Percentiles rank a stretch among this genome's conserved stretches.
phyloP scores from a whole-genome alignment of 495 filamentous ascomycete genomes.

The Xylaria bambusicola region DNA sequence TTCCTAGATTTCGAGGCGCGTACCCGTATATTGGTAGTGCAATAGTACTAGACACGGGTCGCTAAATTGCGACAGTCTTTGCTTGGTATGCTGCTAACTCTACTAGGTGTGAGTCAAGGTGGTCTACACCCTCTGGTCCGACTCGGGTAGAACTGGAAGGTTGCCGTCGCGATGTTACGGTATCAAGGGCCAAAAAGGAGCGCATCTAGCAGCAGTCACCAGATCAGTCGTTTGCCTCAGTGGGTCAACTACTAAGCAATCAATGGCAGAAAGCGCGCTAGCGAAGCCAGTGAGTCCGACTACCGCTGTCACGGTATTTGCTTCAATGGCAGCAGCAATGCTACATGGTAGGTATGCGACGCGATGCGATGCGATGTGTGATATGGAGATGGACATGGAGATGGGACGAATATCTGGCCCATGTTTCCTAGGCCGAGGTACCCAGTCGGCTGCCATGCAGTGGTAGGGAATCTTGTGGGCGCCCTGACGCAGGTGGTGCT shows the following conservation, averaged over 20 bases:
- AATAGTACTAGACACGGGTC: conserved; percentile 14
- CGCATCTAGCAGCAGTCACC: conserved; percentile 4
- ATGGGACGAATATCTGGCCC: not conserved
- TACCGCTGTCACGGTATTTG: not conserved
- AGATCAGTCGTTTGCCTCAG: conserved; percentile 11
- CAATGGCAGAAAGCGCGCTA: not conserved
- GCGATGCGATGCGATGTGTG: too few relatives aligned
- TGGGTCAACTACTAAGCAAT: not conserved
- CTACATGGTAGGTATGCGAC: not conserved
- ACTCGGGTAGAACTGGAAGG: not conserved
- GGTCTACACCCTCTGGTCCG: not conserved
- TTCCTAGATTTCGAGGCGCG: conserved; percentile 28
- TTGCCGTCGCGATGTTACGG: not conserved
- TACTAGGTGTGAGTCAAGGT: not conserved
- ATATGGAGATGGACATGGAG: not conserved
- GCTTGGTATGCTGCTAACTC: not conserved
- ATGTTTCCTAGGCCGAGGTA: conserved; percentile 2
- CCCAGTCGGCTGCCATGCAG: conserved; percentile 4
- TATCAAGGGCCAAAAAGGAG: not conserved
- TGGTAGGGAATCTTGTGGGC: not conserved
- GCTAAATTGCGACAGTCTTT: not conserved
- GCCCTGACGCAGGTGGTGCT: conserved; percentile 18
- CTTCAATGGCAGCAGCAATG: not conserved
- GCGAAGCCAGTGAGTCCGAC: not conserved
- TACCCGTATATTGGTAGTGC: conserved; percentile 24